A percentile compares a stretch with the other conserved stretches of the same genome.
Conservation (phyloP, 2,329 filamentous ascomycete species). For the Alternaria solani region DNA sequence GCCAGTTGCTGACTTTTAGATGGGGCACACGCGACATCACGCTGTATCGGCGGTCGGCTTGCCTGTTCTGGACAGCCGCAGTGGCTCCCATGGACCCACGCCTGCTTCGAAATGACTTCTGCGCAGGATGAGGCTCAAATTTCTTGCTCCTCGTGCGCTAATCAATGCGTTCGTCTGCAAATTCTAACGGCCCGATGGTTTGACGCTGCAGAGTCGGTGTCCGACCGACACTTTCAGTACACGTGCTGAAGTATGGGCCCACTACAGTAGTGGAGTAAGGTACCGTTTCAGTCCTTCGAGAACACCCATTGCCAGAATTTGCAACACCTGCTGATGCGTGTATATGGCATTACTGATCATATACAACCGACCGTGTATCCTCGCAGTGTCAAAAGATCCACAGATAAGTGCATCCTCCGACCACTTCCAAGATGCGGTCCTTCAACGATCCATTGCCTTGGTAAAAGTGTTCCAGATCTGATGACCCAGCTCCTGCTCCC, state of each 20-base stretch:
- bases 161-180: too few species aligned
- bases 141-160: neutral
- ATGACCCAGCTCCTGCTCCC: neutral
- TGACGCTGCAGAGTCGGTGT: neutral
- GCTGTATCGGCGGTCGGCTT: conserved; percentile 1
- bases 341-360: neutral
- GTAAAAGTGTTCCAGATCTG: neutral
- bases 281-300: neutral
- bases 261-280: neutral
- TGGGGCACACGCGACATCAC: neutral
- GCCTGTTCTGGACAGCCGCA: neutral
- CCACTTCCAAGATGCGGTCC: neutral
- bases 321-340: neutral
- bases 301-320: neutral
- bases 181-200: neutral
- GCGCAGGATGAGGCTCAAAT: conserved; percentile 2
- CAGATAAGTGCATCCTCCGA: neutral
- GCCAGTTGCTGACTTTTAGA: neutral
- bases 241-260: neutral
- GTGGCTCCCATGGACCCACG: neutral
- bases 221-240: neutral
- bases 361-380: neutral
- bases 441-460: neutral
- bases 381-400: neutral
- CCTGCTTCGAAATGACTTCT: conserved; percentile 1